Evolutionary conservation across 2,329 filamentous ascomycete genomes (phyloP).

Genomic region (Drechslerella dactyloides): DNA sequence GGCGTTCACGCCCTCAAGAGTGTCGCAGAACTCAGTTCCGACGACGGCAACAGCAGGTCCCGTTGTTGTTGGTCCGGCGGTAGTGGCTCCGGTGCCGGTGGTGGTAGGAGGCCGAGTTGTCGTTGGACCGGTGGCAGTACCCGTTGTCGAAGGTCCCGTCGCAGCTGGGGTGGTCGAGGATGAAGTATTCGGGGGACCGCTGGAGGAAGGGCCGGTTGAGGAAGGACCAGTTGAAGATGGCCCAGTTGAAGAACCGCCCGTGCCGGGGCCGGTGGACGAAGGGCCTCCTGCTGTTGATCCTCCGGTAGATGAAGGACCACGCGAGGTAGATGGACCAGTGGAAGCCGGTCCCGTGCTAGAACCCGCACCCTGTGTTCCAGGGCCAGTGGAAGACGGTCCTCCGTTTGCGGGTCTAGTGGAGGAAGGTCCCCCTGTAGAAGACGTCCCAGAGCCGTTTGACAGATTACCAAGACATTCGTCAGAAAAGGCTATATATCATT

Average conservation of each 20-base stretch:
- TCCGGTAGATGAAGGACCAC: slow-evolving; percentile 9
- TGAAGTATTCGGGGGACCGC: background rate
- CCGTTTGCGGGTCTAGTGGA: background rate
- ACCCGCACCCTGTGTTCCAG: background rate
- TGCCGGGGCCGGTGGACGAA: slow-evolving; percentile 5
- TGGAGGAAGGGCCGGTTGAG: background rate
- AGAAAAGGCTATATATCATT: slow-evolving; percentile 1
- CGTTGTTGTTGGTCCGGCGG: background rate
- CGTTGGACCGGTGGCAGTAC: slow-evolving; percentile 2
- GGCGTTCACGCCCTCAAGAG: slow-evolving; percentile 11
- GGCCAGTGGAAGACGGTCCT: slow-evolving; percentile 2
- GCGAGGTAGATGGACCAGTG: slow-evolving; percentile 7
- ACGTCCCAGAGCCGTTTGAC: slow-evolving; percentile 21
- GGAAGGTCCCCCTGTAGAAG: slow-evolving; percentile 5
- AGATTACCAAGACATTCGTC: slow-evolving; percentile 10
- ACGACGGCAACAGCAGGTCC: background rate
- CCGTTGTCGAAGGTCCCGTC: slow-evolving; percentile 1
- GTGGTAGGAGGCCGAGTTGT: background rate
- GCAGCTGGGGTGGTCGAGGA: background rate
- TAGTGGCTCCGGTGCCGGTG: background rate
- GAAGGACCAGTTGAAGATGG: slow-evolving; percentile 10
- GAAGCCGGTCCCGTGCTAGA: background rate
- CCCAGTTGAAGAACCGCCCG: slow-evolving; percentile 1
- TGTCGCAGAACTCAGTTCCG: slow-evolving; percentile 30
- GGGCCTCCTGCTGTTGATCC: slow-evolving; percentile 12